phyloP scores from a whole-genome alignment of 2,329 filamentous ascomycete genomes.

The Ceratocystis colombiana region DNA sequence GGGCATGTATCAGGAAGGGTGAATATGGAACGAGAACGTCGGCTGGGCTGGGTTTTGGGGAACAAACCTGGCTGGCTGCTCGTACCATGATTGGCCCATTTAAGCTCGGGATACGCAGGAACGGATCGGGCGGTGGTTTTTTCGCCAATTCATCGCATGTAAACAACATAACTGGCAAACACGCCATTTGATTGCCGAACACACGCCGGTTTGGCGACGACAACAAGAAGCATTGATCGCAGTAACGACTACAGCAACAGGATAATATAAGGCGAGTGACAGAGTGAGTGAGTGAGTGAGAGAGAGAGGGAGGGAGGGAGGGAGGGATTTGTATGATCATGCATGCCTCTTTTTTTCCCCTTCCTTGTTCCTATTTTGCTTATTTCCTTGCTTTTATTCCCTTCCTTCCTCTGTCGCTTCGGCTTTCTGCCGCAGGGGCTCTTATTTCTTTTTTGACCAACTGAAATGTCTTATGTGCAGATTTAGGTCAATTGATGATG shows the following conservation, averaged over 20 bases:
- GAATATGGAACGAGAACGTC: conserved; percentile 6
- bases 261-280: not conserved
- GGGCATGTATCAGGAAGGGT: not conserved
- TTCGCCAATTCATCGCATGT: conserved; percentile 4
- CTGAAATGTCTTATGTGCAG: not conserved
- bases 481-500: not conserved
- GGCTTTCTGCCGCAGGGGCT: conserved; percentile 5
- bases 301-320: not conserved
- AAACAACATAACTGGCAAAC: conserved; percentile 1
- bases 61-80: not conserved
- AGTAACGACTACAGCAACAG: not conserved
- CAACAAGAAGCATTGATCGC: not conserved
- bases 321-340: not conserved
- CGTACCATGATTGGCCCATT: conserved; percentile 10
- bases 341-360: not conserved
- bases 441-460: not conserved
- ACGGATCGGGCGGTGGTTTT: conserved; percentile 11
- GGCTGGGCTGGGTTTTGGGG: conserved; percentile 6
- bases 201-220: not conserved
- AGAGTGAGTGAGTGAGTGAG: not conserved
- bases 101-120: conserved; percentile 13
- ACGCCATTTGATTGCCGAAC: conserved; percentile 11
- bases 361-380: conserved; percentile 12
- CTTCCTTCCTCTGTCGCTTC: conserved; percentile 3
- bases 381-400: conserved; percentile 11